Evolutionary conservation across 2,329 filamentous ascomycete genomes (phyloP).

Genomic region (Alternaria sp.): DNA sequence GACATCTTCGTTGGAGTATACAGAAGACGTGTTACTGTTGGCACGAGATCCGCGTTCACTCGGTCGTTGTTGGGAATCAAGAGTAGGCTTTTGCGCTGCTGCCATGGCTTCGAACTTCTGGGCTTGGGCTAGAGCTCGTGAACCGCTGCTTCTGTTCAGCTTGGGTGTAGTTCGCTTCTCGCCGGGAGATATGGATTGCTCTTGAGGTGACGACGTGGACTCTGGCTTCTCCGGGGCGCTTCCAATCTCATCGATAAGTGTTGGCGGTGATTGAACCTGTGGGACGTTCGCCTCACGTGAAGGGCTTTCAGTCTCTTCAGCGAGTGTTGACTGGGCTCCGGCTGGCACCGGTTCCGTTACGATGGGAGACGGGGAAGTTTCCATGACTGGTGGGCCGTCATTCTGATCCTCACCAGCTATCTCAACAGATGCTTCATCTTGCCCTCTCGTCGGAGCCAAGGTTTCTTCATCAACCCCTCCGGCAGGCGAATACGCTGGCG

Average conservation of each 20-base stretch:
- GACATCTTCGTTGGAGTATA: slow-evolving; percentile 8
- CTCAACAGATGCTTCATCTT: neutral
- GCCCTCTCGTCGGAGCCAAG: neutral
- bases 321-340: neutral
- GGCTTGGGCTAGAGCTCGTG: slow-evolving; percentile 36
- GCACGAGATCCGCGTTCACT: slow-evolving; percentile 13
- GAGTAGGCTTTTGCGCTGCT: slow-evolving; percentile 12
- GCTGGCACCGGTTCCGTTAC: neutral
- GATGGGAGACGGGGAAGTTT: neutral
- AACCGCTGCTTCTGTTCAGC: slow-evolving; percentile 29
- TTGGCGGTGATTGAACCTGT: neutral
- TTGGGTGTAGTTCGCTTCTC: slow-evolving; percentile 32
- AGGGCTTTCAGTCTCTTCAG: neutral
- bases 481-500: slow-evolving; percentile 28
- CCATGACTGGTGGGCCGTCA: neutral
- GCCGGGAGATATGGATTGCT: neutral
- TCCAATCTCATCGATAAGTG: neutral
- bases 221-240: neutral
- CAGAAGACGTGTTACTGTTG: slow-evolving; percentile 1
- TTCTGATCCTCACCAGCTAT: neutral
- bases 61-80: neutral
- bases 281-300: neutral
- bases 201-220: neutral
- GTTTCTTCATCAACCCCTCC: neutral
- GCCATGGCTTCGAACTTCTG: slow-evolving; percentile 40